Evolutionary conservation across 192 early-diverging fungal species (phyloP), one percentile per base, ranked within the genome.

Genomic region (Gamsiella multidivaricata): DNA sequence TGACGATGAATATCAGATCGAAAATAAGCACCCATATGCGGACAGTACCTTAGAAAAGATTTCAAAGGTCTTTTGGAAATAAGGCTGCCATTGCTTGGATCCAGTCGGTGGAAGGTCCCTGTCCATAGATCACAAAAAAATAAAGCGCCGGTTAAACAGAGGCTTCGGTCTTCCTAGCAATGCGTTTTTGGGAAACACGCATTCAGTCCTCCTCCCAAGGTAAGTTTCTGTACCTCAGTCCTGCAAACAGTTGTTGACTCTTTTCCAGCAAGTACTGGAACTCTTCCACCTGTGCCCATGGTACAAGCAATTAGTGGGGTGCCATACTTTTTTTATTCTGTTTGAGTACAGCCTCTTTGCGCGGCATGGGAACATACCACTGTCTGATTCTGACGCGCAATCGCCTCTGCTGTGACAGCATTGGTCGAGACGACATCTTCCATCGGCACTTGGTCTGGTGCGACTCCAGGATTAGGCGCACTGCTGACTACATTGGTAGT

Each of bases 21-120:
- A 33, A 33, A n/a, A 25, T 25, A 52, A 5, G 34, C 17, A 2
- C 12, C 15, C 17, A 18, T 55, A 2, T 55, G 55, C 22, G 14
- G 5, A 25, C 18, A 2, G 22, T 53, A 86, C 87, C 79, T 92
- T 93, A 10, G 96, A 96, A 80, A 96, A 99, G 4, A 98, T 94
- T 81, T 98, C 97, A 70, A 99, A 99, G 9, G 97, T 98, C 56
- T 95, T 88, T 84, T 97, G 94, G 69, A 99, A 99, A 81, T 98
- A 95, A 1, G 85, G 85, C 57, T 86, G 81, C 87, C 87, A 88
- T 65, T 88, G 87, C 41, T 86, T 83, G 49, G 89, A 85, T 58
- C 94, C 94, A 0, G 94, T 96, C 3, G 92, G 94, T 18, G 94
- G 94, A 17, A 96, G 81, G 62, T 96, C 94, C 65, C 94, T 95